Evolutionary conservation across 495 filamentous ascomycete species (phyloP).

Genomic region (Bacidia rubella): DNA sequence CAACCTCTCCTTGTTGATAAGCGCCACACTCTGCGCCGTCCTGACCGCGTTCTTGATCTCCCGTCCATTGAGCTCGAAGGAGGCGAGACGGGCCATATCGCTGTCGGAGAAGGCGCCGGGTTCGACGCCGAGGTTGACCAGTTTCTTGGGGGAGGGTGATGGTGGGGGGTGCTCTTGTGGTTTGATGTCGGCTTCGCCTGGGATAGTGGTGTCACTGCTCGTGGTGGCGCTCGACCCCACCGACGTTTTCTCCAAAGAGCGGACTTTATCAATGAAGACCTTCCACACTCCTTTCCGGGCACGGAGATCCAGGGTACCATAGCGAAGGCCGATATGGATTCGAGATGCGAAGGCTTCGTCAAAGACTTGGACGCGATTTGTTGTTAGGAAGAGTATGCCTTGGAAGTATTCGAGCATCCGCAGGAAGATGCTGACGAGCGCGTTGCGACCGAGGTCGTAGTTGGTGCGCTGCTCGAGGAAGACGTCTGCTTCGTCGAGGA

Average conservation of each 20-base stretch:
- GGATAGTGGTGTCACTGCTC: neutral
- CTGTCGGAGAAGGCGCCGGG: constrained; percentile 50
- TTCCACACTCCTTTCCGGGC: constrained; percentile 79
- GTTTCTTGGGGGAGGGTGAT: neutral
- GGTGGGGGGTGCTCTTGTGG: neutral
- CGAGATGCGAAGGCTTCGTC: constrained; percentile 54
- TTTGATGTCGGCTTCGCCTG: neutral
- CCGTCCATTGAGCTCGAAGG: constrained; percentile 71
- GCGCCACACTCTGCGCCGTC: constrained; percentile 71
- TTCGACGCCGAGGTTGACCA: constrained; percentile 31
- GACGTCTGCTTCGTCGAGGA: constrained; percentile 69
- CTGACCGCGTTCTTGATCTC: constrained; percentile 93
- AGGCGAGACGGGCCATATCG: constrained; percentile 53
- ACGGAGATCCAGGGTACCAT: constrained; percentile 59
- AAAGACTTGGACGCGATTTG: constrained; percentile 64
- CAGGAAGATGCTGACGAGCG: constrained; percentile 63
- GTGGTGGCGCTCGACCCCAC: neutral
- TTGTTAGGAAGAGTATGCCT: constrained; percentile 68
- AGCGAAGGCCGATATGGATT: constrained; percentile 65
- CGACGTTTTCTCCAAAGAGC: constrained; percentile 34
- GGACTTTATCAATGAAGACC: constrained; percentile 63
- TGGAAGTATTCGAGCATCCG: constrained; percentile 65
- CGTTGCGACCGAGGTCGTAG: constrained; percentile 61
- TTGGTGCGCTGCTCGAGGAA: constrained; percentile 62
- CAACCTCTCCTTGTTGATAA: constrained; percentile 57